These are phyloP conservation scores for Lactarius akahatsu DNA, from an alignment of 768 basidiomycete species.

Conservation along the genomic window DNA sequence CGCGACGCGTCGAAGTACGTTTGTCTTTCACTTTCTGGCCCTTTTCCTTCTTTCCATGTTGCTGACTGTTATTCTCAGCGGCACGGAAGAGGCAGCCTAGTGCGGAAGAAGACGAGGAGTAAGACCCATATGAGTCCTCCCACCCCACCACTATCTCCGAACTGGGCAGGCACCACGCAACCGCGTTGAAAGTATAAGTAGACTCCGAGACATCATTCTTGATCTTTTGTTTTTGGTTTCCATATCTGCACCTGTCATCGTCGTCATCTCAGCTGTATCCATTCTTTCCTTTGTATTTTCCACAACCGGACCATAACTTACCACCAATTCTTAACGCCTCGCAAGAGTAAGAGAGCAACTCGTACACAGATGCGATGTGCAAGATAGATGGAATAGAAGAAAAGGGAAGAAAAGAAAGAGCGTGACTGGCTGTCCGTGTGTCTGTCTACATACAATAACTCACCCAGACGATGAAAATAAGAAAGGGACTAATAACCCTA, in stretches of 20 bases:
- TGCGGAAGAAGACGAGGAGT: conserved; percentile 24
- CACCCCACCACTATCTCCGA: not conserved
- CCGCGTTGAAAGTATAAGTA: not conserved
- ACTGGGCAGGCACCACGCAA: not conserved
- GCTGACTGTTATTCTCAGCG: not conserved
- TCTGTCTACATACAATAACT: conserved; percentile 4
- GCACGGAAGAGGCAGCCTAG: conserved; percentile 15
- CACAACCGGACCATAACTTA: not conserved
- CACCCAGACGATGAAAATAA: not conserved
- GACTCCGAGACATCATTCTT: not conserved
- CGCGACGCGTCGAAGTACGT: conserved; percentile 50
- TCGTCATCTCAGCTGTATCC: not conserved
- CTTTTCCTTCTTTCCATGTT: not conserved
- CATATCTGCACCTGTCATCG: not conserved
- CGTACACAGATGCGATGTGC: not conserved
- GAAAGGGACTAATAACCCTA: not conserved
- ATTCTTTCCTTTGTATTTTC: conserved; percentile 1
- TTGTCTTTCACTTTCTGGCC: not conserved
- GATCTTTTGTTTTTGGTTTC: not conserved
- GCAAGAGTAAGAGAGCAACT: not conserved
- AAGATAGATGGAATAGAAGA: not conserved
- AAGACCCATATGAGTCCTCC: not conserved
- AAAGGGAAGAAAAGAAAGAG: not conserved
- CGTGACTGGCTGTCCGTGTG: not conserved
- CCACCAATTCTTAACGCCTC: not conserved